Percentiles rank a stretch among this genome's conserved stretches.
These are phyloP conservation scores for Spinellus fusiger DNA, from an alignment of 192 early-diverging fungal species.

Conservation along the genomic window DNA sequence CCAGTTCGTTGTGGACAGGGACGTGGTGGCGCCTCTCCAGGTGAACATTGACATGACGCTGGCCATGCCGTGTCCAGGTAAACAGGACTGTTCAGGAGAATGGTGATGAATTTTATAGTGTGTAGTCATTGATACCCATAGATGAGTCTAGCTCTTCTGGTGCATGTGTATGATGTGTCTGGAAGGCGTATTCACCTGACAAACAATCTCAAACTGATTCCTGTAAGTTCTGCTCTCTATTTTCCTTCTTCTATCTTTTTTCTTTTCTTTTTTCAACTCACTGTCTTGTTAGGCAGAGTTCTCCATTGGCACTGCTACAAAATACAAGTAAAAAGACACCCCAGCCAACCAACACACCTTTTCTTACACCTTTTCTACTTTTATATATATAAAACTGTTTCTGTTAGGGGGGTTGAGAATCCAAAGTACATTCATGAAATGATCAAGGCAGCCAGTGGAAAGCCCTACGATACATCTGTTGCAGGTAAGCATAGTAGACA, in stretches of 20 bases:
- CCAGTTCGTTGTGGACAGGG: slow-evolving; percentile 75
- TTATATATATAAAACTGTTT: background rate
- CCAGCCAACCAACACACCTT: background rate
- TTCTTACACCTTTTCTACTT: background rate
- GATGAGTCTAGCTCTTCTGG: slow-evolving; percentile 10
- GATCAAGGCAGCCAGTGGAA: slow-evolving; percentile 26
- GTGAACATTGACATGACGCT: slow-evolving; percentile 86
- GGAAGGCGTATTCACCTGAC: slow-evolving; percentile 53
- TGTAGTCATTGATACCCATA: background rate
- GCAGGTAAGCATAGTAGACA: slow-evolving; percentile 1
- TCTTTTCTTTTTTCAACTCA: background rate
- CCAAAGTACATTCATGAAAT: slow-evolving; percentile 33
- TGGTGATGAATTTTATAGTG: background rate
- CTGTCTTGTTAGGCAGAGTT: slow-evolving; percentile 15
- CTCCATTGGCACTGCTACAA: slow-evolving; percentile 17
- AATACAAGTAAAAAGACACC: slow-evolving; percentile 10
- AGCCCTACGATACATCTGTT: slow-evolving; percentile 15
- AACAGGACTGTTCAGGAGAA: background rate
- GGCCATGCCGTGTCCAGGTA: slow-evolving; percentile 77
- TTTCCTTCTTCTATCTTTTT: background rate
- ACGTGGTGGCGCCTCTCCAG: slow-evolving; percentile 55
- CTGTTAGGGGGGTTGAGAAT: slow-evolving; percentile 1
- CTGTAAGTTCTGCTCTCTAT: slow-evolving; percentile 29
- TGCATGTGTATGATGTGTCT: slow-evolving; percentile 66
- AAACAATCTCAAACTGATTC: slow-evolving; percentile 44